These are phyloP conservation scores for Trametes punicea DNA, from an alignment of 768 basidiomycete species.

Conservation along the genomic window DNA sequence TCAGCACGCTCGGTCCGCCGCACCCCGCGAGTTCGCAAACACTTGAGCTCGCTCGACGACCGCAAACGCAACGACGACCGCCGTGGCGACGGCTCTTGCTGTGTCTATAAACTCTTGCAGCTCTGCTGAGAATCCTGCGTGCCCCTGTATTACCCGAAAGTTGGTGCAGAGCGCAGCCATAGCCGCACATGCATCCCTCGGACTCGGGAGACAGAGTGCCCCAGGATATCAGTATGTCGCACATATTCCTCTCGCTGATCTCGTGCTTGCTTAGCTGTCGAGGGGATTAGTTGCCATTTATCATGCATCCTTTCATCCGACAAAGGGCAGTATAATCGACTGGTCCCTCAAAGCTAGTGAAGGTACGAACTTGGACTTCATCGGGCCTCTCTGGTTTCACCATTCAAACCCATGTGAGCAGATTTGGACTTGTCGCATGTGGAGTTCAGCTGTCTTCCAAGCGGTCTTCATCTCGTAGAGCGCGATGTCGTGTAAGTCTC, in stretches of 20 bases:
- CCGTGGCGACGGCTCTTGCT: background rate
- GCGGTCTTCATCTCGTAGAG: constrained; percentile 77
- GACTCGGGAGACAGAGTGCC: constrained; percentile 29
- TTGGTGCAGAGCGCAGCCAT: background rate
- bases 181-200: constrained; percentile 4
- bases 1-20: constrained; percentile 1
- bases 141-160: background rate
- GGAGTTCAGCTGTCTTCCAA: constrained; percentile 80
- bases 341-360: constrained; percentile 73
- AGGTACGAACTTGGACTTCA: constrained; percentile 38
- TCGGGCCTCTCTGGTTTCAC: background rate
- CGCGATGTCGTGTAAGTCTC: constrained; percentile 69
- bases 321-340: constrained; percentile 74
- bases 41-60: background rate
- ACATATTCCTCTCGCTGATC: background rate
- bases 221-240: constrained; percentile 52
- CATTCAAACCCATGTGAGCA: constrained; percentile 27
- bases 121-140: background rate
- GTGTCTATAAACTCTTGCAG: background rate
- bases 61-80: background rate
- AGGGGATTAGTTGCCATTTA: constrained; percentile 66
- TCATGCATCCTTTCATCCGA: constrained; percentile 82
- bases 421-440: constrained; percentile 66
- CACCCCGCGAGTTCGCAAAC: background rate
- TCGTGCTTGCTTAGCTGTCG: background rate